Conservation (phyloP, 1,284 basidiomycete genomes). For the Leucoagaricus sp. region DNA sequence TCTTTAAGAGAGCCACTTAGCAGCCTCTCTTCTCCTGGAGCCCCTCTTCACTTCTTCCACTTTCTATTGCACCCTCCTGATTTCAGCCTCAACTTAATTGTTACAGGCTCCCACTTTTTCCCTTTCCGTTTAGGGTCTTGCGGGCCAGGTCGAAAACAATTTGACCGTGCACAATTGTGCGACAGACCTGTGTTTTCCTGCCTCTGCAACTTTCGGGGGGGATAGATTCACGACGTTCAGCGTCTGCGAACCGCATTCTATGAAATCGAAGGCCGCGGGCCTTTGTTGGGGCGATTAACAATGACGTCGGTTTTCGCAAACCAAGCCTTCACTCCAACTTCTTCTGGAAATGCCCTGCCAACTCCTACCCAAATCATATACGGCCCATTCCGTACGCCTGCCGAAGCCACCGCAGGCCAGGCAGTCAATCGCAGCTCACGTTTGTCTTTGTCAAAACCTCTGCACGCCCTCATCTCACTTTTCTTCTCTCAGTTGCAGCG, state of each 20-base stretch:
- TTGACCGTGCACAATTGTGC: too few species aligned
- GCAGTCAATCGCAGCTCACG: slow-evolving; percentile 31
- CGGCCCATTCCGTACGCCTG: slow-evolving; percentile 19
- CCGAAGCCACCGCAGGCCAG: slow-evolving; percentile 23
- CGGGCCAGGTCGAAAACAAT: too few species aligned
- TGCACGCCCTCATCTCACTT: not conserved
- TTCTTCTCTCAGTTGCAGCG: slow-evolving; percentile 34
- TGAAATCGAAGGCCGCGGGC: not conserved
- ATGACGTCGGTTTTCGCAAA: slow-evolving; percentile 4
- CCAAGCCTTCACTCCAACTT: slow-evolving; percentile 3
- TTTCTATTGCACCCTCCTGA: too few species aligned
- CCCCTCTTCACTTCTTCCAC: too few species aligned
- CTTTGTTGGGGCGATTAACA: not conserved
- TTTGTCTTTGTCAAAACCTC: slow-evolving; percentile 16
- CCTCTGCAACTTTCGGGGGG: not conserved
- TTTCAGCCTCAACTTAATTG: too few species aligned
- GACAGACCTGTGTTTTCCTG: not conserved
- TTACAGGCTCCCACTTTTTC: too few species aligned
- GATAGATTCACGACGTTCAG: too few species aligned
- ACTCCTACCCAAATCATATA: slow-evolving; percentile 16
- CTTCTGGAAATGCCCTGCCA: not conserved
- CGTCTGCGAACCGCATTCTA: not conserved
- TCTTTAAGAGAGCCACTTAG: too few species aligned
- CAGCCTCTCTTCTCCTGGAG: too few species aligned
- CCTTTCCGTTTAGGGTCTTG: too few species aligned